Evolutionary conservation across 371 early-diverging fungal species (phyloP), one percentile per base, ranked within the genome.

Genomic region (Blastocladiella emersonii): DNA sequence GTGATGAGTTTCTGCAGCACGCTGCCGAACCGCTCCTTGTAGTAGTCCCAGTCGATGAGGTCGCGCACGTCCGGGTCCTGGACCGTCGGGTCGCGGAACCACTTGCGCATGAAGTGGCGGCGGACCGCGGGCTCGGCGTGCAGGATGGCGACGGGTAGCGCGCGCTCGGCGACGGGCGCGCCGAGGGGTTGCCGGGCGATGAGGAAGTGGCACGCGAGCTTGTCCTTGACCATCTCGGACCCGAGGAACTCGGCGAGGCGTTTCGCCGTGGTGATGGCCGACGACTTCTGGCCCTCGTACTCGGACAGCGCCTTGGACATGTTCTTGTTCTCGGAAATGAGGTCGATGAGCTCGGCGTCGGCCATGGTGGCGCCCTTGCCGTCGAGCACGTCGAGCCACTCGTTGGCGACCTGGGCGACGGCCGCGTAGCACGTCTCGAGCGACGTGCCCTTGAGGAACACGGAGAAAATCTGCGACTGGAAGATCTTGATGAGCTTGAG

Each of bases 41-140:
- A 99, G 74, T 99, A 99, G 51, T 85, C 76, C 99, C 99, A 99
- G 75, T 99, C 99, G 25, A 99, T 68, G 37, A 99, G 88, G 34
- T 87, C 85, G 49, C 95, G 81, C 69, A 94, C 87, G 70, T 94
- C 89, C 72, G 88, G 81, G 65, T 82, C 79, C 48, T 80, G 73
- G 35, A 76, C 17, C 34, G 79, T 70, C 36, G 75, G 74, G 71
- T 97, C 93, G 61, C 81, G 82, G 45, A 97, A 79, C 99, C 99
- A 99, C 68, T 90, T 90, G 23, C 93, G 80, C 55, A 99, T 71
- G 68, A 85, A 98, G 70, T 91, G 89, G 59, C 88, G 83, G 67
- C 81, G 83, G 36, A 91, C 85, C 7, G 78, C 73, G 6, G 82
- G 76, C 32, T 94, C 93, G 0, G 94, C 87, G 17, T 88, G 85